Evolutionary conservation across 148 eudicot species (phyloP), one percentile per base, ranked within the genome.

Genomic region (Fagopyrum tataricum): DNA sequence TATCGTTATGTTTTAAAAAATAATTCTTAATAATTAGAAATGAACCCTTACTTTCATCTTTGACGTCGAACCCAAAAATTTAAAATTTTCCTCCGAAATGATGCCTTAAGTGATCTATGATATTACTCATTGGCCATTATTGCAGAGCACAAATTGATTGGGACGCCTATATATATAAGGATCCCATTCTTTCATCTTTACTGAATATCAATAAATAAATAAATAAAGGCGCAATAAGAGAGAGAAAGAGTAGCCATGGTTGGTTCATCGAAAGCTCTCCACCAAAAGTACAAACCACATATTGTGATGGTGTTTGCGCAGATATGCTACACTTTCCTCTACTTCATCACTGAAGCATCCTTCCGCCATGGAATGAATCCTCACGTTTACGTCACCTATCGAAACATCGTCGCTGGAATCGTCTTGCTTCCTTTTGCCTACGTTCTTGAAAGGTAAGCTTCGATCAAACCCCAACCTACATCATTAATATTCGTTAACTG

Each of bases 331-430:
- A 86, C 94, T 58, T 70, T 89, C 31, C 75, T 89, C 70, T 91
- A 89, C 70, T 84, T 89, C 82, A 82, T 91, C 75, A 83, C 94
- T 7, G 85, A 87, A 68, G 97, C 94, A 75, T 86, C 97, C 78
- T 91, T 91, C 81, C 85, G 81, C 58, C 90, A 89, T 78, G 94
- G 97, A 26, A 83, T 91, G 94, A 84, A 89, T 61, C 91, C 97
- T 74, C 87, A 87, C 76, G 94, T 91, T 52, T 89, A 84, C 68
- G 64, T 91, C 10, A 89, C 97, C 18, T 91, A 91, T 47, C 84
- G 97, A 11, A 87, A 89, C 73, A 70, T 87, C 13, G 85, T 91
- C 0, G 88, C 86, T 24, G 89, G 83, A 4, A 58, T 91, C 0
- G 88, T 68, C 13, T 75, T 86, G 79, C 77, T 84, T 21, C 94